Percentiles rank a stretch among this genome's conserved stretches.
Conservation (phyloP, 345 rosid genomes). For the Salix udensis region DNA sequence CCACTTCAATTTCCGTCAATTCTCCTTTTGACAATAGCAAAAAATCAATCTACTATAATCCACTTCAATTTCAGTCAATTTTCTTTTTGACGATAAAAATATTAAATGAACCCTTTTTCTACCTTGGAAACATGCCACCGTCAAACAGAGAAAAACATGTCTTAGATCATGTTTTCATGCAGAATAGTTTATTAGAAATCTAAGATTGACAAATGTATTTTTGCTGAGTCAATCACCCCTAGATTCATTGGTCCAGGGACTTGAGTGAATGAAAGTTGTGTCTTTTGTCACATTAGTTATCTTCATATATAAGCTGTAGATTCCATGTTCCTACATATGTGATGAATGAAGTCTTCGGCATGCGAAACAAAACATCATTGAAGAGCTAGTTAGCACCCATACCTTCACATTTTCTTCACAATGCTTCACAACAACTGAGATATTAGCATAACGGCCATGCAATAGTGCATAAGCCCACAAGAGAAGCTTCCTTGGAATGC, state of each 20-base stretch:
- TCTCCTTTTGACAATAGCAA: no score
- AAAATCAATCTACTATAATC: no score
- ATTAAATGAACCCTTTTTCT: neutral
- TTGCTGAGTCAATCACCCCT: neutral
- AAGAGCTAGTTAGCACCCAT: slow-evolving; percentile 18
- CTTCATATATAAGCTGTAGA: no score
- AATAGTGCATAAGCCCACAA: slow-evolving; percentile 81
- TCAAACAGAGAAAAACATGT: neutral
- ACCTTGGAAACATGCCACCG: no score
- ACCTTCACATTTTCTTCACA: slow-evolving; percentile 94
- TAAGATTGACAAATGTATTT: neutral
- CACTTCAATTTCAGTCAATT: neutral
- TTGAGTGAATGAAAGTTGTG: neutral
- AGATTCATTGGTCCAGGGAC: slow-evolving; percentile 1
- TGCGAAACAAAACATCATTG: neutral
- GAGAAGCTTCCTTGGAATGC: slow-evolving; percentile 88
- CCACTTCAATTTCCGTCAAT: neutral
- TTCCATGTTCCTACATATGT: no score
- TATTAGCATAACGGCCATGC: slow-evolving; percentile 71
- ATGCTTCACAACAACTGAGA: slow-evolving; percentile 68
- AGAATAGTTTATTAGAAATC: neutral
- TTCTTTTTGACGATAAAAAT: no score
- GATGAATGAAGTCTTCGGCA: neutral
- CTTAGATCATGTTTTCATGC: neutral
- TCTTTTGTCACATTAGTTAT: no score